Conservation (phyloP, 2,329 filamentous ascomycete species). For the Neoascochyta sp. region DNA sequence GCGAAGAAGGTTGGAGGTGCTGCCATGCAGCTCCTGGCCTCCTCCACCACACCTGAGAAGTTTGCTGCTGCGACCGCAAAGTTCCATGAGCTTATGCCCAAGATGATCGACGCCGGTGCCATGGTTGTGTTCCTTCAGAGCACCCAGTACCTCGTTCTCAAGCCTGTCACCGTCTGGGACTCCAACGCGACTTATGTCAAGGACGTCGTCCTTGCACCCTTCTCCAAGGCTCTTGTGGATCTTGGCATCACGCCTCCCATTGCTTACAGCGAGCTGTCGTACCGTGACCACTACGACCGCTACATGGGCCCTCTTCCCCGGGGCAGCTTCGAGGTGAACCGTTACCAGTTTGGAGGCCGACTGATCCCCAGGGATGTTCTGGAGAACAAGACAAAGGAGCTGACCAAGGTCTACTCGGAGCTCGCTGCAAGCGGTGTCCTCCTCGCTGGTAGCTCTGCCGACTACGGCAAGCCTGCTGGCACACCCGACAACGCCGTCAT, state of each 20-base stretch:
- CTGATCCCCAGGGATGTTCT: conserved; percentile 16
- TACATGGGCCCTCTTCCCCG: conserved; percentile 27
- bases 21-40: conserved; percentile 16
- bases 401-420: conserved; percentile 12
- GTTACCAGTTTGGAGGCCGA: conserved; percentile 20
- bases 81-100: conserved; percentile 14
- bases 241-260: conserved; percentile 18
- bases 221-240: conserved; percentile 14
- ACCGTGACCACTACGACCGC: conserved; percentile 20
- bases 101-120: conserved; percentile 18
- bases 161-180: conserved; percentile 15
- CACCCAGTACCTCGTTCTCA: conserved; percentile 12
- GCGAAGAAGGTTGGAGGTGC: conserved; percentile 20
- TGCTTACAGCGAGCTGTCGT: conserved; percentile 18
- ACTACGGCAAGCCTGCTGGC: conserved; percentile 12
- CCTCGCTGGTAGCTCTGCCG: conserved; percentile 14
- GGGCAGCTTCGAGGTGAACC: conserved; percentile 16
- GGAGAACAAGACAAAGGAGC: conserved; percentile 13
- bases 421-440: conserved; percentile 14
- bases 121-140: conserved; percentile 16
- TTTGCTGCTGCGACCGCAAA: conserved; percentile 11
- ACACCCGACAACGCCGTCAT: conserved; percentile 18
- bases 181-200: conserved; percentile 12
- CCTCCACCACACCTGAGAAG: conserved; percentile 13
- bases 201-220: conserved; percentile 21